Evolutionary conservation across 768 basidiomycete genomes (phyloP).

Genomic region (Lactarius evosmus): DNA sequence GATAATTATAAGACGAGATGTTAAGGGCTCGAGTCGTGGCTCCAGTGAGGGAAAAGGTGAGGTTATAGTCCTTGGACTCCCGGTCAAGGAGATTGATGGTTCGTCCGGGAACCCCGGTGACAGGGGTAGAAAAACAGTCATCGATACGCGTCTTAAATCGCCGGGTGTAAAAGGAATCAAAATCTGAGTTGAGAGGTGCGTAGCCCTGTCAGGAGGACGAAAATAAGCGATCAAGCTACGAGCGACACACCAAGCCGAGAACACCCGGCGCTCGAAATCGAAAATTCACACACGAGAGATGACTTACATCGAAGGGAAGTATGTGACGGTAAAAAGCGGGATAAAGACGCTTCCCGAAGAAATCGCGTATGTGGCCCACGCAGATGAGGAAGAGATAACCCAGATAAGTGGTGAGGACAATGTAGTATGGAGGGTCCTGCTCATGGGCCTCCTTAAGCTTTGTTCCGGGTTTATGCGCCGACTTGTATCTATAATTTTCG

Average conservation of each 20-base stretch:
- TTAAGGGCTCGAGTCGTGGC: conserved; percentile 85
- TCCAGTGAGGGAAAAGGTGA: conserved; percentile 74
- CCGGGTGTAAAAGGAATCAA: conserved; percentile 98
- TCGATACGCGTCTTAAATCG: conserved; percentile 92
- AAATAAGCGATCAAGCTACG: conserved; percentile 19
- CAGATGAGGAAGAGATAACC: conserved; percentile 90
- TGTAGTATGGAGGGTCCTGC: conserved; percentile 89
- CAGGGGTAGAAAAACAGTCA: conserved; percentile 90
- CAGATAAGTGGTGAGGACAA: conserved; percentile 88
- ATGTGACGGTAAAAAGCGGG: conserved; percentile 74
- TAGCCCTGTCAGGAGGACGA: conserved; percentile 64
- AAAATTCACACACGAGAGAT: conserved; percentile 8
- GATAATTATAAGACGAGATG: conserved; percentile 98
- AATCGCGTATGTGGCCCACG: conserved; percentile 92
- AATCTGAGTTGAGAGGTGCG: conserved; percentile 95
- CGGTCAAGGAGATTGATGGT: conserved; percentile 87
- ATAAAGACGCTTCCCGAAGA: conserved; percentile 81
- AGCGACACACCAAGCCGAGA: conserved; percentile 10
- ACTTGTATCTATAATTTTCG: conserved; percentile 65
- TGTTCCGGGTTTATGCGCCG: conserved; percentile 52
- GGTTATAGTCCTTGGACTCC: conserved; percentile 75
- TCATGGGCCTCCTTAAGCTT: conserved; percentile 56
- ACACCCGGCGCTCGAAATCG: background rate
- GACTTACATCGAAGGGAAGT: conserved; percentile 75
- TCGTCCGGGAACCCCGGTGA: conserved; percentile 93